Evolutionary conservation across 2,329 filamentous ascomycete genomes (phyloP).

Genomic region (Stagonosporopsis tanaceti): DNA sequence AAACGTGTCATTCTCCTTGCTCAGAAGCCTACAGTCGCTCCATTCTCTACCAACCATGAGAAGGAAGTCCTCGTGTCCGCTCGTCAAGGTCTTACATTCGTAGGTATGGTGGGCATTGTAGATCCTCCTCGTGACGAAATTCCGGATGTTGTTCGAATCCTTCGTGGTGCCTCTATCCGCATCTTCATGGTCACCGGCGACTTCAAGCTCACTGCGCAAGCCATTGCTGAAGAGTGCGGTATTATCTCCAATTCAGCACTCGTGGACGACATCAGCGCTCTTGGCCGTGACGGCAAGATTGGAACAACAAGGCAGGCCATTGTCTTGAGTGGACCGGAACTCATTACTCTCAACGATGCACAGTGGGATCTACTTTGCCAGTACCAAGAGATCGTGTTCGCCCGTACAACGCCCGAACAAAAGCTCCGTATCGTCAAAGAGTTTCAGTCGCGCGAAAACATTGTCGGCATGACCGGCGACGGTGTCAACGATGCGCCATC

Average conservation of each 20-base stretch:
- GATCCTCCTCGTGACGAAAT: conserved; percentile 69
- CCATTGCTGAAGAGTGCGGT: conserved; percentile 75
- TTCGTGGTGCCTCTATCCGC: conserved; percentile 74
- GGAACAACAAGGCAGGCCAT: conserved; percentile 37
- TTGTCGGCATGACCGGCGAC: conserved; percentile 62
- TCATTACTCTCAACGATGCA: conserved; percentile 69
- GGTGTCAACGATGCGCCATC: conserved; percentile 62
- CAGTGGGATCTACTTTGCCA: conserved; percentile 73
- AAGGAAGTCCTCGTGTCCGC: conserved; percentile 64
- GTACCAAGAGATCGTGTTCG: conserved; percentile 79
- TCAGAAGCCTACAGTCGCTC: conserved; percentile 61
- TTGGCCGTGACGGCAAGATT: conserved; percentile 51
- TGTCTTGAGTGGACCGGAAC: conserved; percentile 55
- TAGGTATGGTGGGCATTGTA: conserved; percentile 66
- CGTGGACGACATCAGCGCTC: conserved; percentile 63
- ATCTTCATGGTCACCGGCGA: conserved; percentile 86
- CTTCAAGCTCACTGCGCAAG: conserved; percentile 76
- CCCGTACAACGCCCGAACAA: conserved; percentile 76
- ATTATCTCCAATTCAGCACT: conserved; percentile 66
- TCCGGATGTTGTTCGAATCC: conserved; percentile 65
- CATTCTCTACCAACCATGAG: conserved; percentile 61
- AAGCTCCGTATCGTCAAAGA: conserved; percentile 82
- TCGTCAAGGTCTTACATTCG: conserved; percentile 58
- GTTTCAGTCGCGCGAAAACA: conserved; percentile 68
- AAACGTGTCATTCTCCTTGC: conserved; percentile 73